These are phyloP conservation scores for Pythium sukuiense DNA, from an alignment of 352 stramenopile species.

Conservation along the genomic window DNA sequence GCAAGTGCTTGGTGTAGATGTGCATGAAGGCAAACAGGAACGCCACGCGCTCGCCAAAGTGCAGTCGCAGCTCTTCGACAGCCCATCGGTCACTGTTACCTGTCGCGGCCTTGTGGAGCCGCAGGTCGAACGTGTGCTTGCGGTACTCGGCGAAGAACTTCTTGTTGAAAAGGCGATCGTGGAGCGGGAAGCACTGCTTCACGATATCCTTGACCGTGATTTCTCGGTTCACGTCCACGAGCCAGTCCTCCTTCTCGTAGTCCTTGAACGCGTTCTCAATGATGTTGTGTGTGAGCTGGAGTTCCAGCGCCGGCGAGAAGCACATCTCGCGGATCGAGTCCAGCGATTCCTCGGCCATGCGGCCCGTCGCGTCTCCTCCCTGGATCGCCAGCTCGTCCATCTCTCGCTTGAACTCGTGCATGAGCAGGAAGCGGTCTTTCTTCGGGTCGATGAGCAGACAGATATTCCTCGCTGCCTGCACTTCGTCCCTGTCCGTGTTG, in stretches of 20 bases:
- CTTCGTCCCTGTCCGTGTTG: constrained; percentile 33
- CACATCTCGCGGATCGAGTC: constrained; percentile 82
- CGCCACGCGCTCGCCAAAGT: constrained; percentile 88
- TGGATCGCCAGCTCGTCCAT: constrained; percentile 85
- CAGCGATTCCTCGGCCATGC: constrained; percentile 75
- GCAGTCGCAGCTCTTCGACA: constrained; percentile 81
- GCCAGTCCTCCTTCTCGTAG: constrained; percentile 88
- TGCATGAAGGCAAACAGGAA: constrained; percentile 91
- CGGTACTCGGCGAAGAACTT: constrained; percentile 88
- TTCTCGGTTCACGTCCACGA: constrained; percentile 84
- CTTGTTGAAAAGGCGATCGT: constrained; percentile 85
- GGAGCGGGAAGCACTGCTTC: constrained; percentile 79
- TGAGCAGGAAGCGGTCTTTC: constrained; percentile 75
- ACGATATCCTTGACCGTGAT: constrained; percentile 76
- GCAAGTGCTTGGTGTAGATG: constrained; percentile 87
- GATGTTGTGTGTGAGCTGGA: constrained; percentile 89
- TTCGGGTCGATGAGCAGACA: constrained; percentile 82
- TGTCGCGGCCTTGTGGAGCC: constrained; percentile 58
- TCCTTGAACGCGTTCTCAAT: constrained; percentile 86
- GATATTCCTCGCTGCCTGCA: constrained; percentile 65
- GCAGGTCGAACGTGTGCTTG: constrained; percentile 77
- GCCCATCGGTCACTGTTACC: constrained; percentile 86
- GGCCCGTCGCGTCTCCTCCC: constrained; percentile 58
- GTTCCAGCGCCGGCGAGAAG: constrained; percentile 81
- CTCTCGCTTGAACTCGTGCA: constrained; percentile 88